These are phyloP conservation scores for Aspergillus sclerotialis DNA, from an alignment of 2,329 filamentous ascomycete species.

Conservation along the genomic window DNA sequence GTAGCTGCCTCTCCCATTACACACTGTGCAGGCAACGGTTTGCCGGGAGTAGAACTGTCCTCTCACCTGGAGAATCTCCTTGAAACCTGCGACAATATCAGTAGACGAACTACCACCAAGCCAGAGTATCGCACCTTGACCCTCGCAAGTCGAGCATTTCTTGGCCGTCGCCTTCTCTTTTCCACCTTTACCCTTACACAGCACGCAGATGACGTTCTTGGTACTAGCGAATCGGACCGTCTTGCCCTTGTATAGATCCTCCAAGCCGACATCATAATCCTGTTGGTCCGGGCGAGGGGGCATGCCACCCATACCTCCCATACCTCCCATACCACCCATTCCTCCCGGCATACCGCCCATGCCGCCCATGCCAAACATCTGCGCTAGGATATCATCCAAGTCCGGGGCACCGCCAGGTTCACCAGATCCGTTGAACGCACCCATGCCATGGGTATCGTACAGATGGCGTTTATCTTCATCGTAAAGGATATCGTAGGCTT, in stretches of 20 bases:
- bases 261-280: conserved; percentile 81
- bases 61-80: conserved; percentile 71
- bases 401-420: conserved; percentile 63
- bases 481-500: conserved; percentile 95
- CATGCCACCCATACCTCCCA: conserved; percentile 27
- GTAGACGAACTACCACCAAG: conserved; percentile 1
- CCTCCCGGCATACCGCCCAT: conserved; percentile 48
- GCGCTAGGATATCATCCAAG: conserved; percentile 83
- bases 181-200: conserved; percentile 82
- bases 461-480: conserved; percentile 89
- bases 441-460: conserved; percentile 94
- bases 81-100: conserved; percentile 45
- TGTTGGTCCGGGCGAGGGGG: conserved; percentile 71
- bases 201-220: conserved; percentile 82
- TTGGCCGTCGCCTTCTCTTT: conserved; percentile 86
- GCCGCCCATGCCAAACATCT: conserved; percentile 64
- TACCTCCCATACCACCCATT: conserved; percentile 52
- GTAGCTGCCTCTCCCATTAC: conserved; percentile 74
- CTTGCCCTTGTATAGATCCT: conserved; percentile 97
- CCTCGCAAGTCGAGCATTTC: conserved; percentile 76
- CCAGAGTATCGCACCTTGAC: conserved; percentile 49
- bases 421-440: conserved; percentile 76
- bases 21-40: conserved; percentile 72
- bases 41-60: conserved; percentile 81
- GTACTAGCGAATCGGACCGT: conserved; percentile 94